These are phyloP conservation scores for Aegilops longissima DNA, from an alignment of 176 grass and related monocot species.

Conservation along the genomic window DNA sequence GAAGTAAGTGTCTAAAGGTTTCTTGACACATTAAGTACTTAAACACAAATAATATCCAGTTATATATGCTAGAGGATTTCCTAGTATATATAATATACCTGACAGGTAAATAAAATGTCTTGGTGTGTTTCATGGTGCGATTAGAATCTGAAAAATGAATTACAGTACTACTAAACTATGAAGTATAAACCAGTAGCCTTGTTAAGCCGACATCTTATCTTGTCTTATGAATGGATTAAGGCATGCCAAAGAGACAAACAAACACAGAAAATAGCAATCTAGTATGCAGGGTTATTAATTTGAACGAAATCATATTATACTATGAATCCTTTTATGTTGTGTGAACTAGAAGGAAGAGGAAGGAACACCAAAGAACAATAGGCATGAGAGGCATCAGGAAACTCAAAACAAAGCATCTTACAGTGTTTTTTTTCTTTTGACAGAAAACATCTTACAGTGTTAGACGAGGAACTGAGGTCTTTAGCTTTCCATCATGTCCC, in stretches of 20 bases:
- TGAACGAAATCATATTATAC: not conserved
- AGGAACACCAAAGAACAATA: conserved; percentile 22
- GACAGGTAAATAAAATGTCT: not conserved
- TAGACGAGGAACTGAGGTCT: not conserved
- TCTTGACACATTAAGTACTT: not conserved
- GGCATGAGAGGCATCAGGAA: conserved; percentile 41
- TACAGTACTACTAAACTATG: not conserved
- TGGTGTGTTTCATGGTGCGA: not conserved
- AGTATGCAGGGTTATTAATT: not conserved
- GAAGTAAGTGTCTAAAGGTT: not conserved
- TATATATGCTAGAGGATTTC: conserved; percentile 5
- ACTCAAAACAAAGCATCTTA: not conserved
- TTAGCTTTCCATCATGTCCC: conserved; percentile 34
- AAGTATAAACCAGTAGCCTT: not conserved
- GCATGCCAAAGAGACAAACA: conserved; percentile 3
- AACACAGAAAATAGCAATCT: not conserved
- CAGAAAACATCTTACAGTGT: not conserved
- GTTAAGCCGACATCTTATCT: not conserved
- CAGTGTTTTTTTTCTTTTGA: not conserved
- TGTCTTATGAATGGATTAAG: not conserved
- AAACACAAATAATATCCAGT: not conserved
- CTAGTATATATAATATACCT: not conserved
- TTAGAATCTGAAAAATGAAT: not conserved
- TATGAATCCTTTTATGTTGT: not conserved
- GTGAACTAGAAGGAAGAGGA: conserved; percentile 21